Evolutionary conservation across 352 stramenopile genomes (phyloP).

Genomic region (Phytophthora brassicae): DNA sequence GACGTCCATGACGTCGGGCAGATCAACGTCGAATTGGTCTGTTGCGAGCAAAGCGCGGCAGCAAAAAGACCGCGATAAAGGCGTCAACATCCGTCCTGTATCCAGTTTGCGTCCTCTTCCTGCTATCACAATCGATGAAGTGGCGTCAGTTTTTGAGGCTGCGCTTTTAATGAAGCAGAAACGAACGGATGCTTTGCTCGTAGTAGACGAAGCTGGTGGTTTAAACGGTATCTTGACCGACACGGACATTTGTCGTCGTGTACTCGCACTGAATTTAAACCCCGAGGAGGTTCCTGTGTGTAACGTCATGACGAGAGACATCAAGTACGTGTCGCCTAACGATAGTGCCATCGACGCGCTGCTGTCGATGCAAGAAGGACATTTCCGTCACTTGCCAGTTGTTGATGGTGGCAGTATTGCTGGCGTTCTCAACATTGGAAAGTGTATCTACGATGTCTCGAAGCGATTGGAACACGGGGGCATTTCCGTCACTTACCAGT

Average conservation of each 20-base stretch:
- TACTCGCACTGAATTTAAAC: slow-evolving; percentile 88
- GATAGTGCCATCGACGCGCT: slow-evolving; percentile 96
- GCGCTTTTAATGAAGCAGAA: slow-evolving; percentile 92
- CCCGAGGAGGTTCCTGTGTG: slow-evolving; percentile 69
- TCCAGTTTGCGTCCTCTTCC: slow-evolving; percentile 78
- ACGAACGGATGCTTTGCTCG: slow-evolving; percentile 91
- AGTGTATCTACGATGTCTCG: slow-evolving; percentile 98
- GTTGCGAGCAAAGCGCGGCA: slow-evolving; percentile 68
- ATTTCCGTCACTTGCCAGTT: slow-evolving; percentile 97
- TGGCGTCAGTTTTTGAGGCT: slow-evolving; percentile 87
- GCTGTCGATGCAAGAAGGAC: slow-evolving; percentile 97
- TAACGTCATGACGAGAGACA: slow-evolving; percentile 95
- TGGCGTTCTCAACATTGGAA: slow-evolving; percentile 97
- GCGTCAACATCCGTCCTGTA: slow-evolving; percentile 76
- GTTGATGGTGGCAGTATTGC: slow-evolving; percentile 88
- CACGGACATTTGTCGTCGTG: slow-evolving; percentile 93
- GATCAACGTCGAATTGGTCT: slow-evolving; percentile 57
- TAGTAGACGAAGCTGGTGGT: slow-evolving; percentile 81
- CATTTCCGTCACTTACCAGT: slow-evolving; percentile 97
- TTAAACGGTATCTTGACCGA: slow-evolving; percentile 97
- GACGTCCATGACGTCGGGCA: slow-evolving; percentile 57
- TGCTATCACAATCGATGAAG: slow-evolving; percentile 74
- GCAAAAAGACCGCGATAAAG: slow-evolving; percentile 77
- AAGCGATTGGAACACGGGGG: no score
- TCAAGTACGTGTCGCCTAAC: slow-evolving; percentile 93